Base-by-base conservation (phyloP, 2,329 filamentous ascomycete genomes). In the Calonectria fujianensis region DNA sequence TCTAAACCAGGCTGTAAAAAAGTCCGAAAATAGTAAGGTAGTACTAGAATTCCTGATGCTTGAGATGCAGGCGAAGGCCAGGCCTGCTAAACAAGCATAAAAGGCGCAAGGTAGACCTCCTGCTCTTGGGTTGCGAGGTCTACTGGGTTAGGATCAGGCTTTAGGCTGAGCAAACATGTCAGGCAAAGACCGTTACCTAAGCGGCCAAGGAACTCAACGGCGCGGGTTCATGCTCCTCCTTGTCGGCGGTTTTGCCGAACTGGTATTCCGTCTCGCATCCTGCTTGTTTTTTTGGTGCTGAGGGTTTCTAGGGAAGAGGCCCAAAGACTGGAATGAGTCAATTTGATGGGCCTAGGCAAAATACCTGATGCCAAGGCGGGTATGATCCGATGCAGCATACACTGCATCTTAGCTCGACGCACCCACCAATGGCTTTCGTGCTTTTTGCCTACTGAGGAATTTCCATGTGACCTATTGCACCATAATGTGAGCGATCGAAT, bases 281-380 rank as follows among this genome's bases (percentile, higher is more conserved):
- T 61, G 11, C 32, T 41, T 37, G n/a, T 24, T 27, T 14, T 20
- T 41, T 9, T 27, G 5, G n/a, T 27, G 41, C 54, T 16, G n/a
- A 37, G 13, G 32, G 54, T 27, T 27, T 24, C 32, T 24, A 16
- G 32, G 32, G n/a, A 37, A 61, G 41, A 11, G 11, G n/a, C 45
- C 3, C 11, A 27, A 41, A 24, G 35, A 20, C 57, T 61, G 57
- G 57, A 61, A 61, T 52, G 20, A 61, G 61, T 63, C 59, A 61
- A 41, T 32, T 77, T 31, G 57, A 27, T 65, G 66, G 20, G 14
- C 48, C 45, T 67, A 57, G n/a, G 50, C 35, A 70, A 70, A 37
- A 74, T 70, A 73, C 61, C 78, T 74, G 66, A 63, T 67, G 77
- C 75, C 74, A 77, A 75, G 75, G 73, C 69, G 72, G 45, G 51